Evolutionary conservation across 192 early-diverging fungal genomes (phyloP), one percentile per base, ranked within the genome.

Genomic region (Haplosporangium gracile): DNA sequence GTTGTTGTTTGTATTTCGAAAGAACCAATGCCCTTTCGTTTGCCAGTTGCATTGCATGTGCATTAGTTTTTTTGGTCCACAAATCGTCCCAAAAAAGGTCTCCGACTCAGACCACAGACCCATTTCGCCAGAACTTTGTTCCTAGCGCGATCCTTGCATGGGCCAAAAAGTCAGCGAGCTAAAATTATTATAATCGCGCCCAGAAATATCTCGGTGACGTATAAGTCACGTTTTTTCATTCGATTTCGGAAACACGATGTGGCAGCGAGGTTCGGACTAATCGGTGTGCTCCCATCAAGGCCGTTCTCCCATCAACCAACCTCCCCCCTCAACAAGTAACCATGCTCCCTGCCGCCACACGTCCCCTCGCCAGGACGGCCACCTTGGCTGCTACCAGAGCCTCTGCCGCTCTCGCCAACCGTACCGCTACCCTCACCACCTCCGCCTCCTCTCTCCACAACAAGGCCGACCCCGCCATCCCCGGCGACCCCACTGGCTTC

Each of bases 391-490:
- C 71, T 29, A 49, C 71, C 26, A 65, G 60, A 15, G 60, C 29
- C 60, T 65, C 60, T 4, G 60, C 60, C 13, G 60, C 60, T 24
- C 29, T 65, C 26, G 60, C 60, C 2, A 6, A 26, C n/a, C 71
- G 71, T 26, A 45, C 43, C 43, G 71, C 71, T 29, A 26, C 20
- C 43, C 71, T 40, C 71, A 45, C 71, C n/a, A 72, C 71, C 45
- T n/a, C 43, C 2, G 39, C 71, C 60, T 65, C 60, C 60, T 65
- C 60, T 2, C 60, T 65, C 60, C 60, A 65, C 32, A 86, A 75
- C 75, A 80, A 75, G 72, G 29, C 32, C 53, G 84, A 86, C 68
- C 84, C 84, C 26, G 84, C 84, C 63, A 86, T 86, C 36, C 84
- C 84, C 68, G 84, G 51, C 38, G 84, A 86, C 70, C 70, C 74